A percentile compares a stretch with the other conserved stretches of the same genome.
Evolutionary conservation across 1,284 basidiomycete species (phyloP).

Genomic region (Malassezia sp.): DNA sequence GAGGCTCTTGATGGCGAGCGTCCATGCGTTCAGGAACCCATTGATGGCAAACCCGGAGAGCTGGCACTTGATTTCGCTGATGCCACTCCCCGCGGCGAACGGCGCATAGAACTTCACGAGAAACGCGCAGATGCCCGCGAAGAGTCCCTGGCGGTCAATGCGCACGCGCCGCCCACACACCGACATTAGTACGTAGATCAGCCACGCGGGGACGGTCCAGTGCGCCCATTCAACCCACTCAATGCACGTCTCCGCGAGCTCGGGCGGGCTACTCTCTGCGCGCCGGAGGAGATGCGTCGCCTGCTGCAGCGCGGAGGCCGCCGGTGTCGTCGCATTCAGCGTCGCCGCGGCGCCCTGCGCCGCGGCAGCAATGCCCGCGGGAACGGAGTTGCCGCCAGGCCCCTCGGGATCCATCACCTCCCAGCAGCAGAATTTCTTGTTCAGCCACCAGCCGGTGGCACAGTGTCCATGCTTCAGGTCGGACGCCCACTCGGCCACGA

Average conservation of each 20-base stretch:
- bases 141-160: no score
- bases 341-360: conserved; percentile 23
- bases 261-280: neutral
- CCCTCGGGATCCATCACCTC: conserved; percentile 51
- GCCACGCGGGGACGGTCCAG: conserved; percentile 63
- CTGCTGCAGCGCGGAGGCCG: conserved; percentile 3
- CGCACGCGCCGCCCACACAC: no score
- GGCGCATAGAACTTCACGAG: conserved; percentile 79
- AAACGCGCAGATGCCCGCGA: conserved; percentile 54
- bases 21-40: conserved; percentile 78
- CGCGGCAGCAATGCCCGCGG: conserved; percentile 8
- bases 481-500: conserved; percentile 93
- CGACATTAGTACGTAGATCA: conserved; percentile 61
- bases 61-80: conserved; percentile 98
- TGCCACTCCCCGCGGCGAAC: conserved; percentile 93
- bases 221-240: conserved; percentile 89
- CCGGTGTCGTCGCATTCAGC: conserved; percentile 18
- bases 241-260: conserved; percentile 59
- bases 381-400: conserved; percentile 23
- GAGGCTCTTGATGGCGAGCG: conserved; percentile 81
- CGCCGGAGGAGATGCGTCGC: conserved; percentile 3
- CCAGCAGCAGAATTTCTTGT: conserved; percentile 96
- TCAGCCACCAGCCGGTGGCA: conserved; percentile 93
- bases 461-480: conserved; percentile 97
- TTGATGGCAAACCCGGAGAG: conserved; percentile 93